Evolutionary conservation across 495 filamentous ascomycete genomes (phyloP), one percentile per base, ranked within the genome.

Genomic region (Podospora pseudoanserina): DNA sequence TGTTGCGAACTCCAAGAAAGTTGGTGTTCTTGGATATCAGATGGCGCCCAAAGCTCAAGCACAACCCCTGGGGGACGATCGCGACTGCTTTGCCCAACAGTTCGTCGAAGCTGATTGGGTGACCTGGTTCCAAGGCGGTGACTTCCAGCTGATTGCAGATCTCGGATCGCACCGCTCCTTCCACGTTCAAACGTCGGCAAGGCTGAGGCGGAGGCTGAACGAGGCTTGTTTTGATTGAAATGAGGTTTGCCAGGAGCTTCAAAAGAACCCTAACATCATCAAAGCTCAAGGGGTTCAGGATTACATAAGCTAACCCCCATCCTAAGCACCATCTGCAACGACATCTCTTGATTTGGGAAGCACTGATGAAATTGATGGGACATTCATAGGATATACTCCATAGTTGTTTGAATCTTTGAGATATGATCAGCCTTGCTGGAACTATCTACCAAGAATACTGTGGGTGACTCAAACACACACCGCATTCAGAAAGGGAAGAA

Each of bases 161-260:
- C 55, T 58, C 55, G 55, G 55, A 58, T 58, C 55, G 55, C n/a
- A 58, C 55, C 55, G 55, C 23, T 57, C 55, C n/a, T 20, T 58
- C 55, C 9, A 58, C 55, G 55, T 20, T 20, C 55, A 26, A 58
- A 58, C n/a, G n/a, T 19, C n/a, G 15, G 23, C 23, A 58, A 26
- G 55, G 55, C 55, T 58, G 55, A 58, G 55, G 55, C 55, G n/a
- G 55, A 58, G 55, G 55, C 55, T 58, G 55, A 58, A 58, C n/a
- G 18, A 26, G 55, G 55, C 55, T 20, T 58, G n/a, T 26, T 13
- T 58, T 26, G n/a, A 58, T 20, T 18, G 55, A 58, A 20, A 58
- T 19, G 23, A 19, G 18, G n/a, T 19, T 58, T 19, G 55, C 9
- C 30, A 32, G 7, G 6, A 58, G 18, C 23, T 23, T 23, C 9